Evolutionary conservation across 805 yeast species (phyloP), one percentile per base, ranked within the genome.

Genomic region (Lachancea cidri): DNA sequence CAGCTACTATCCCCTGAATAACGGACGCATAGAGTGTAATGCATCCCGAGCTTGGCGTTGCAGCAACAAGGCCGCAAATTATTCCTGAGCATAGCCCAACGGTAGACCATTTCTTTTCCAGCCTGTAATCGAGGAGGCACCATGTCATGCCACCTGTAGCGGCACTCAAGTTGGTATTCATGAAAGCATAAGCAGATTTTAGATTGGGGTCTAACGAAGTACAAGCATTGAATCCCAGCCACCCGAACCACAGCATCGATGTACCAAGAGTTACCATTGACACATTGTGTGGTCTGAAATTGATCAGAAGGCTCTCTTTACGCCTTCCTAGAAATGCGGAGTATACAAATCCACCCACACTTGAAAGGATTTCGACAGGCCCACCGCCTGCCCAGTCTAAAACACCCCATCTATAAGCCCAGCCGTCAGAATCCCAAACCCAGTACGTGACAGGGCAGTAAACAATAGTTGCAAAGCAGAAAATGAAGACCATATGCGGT

Each of bases 301-400:
- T 88, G 55, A 86, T 79, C 75, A 87, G 75, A 44, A 83, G 71
- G 50, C 71, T 70, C 51, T 67, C 93, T 71, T 71, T 81, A 71
- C 97, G 74, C 53, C 84, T 76, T 7, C 96, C 96, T 40, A 86
- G 65, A 48, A 83, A 83, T 42, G 77, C 79, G n/a, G 88, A 79
- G 52, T 82, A 82, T 4, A 86, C 95, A 53, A 91, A 81, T 1
- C 96, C 97, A 27, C 87, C 84, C 17, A 88, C 83, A 46, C 98
- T 98, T 17, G 94, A 81, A 22, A 86, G 73, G 42, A 93, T 86
- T 62, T 91, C 98, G 19, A 91, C 96, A 1, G 97, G 95, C 0
- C 97, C 97, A 42, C 98, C 98, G 22, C 98, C 98, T 17, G 98
- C 98, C 63, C 86, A 91, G 62, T 91, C 98, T 38, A 91, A 70